phyloP scores from a whole-genome alignment of 352 stramenopile species.

The Aphanomyces stellatus region DNA sequence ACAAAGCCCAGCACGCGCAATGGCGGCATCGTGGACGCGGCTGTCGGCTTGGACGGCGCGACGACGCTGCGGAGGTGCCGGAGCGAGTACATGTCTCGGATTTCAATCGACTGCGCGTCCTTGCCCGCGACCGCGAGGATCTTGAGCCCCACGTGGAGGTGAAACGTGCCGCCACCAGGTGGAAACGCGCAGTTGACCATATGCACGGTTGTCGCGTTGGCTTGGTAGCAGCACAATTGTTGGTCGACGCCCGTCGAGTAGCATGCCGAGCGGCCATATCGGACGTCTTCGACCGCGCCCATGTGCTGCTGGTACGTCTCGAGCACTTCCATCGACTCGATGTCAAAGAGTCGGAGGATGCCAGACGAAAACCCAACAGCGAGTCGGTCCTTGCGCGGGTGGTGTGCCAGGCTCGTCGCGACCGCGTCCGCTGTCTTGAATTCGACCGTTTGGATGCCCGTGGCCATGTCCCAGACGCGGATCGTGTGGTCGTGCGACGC shows the following conservation, averaged over 20 bases:
- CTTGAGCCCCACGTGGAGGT: constrained; percentile 33
- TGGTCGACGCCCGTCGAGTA: constrained; percentile 45
- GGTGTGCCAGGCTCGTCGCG: constrained; percentile 52
- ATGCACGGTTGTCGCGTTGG: constrained; percentile 28
- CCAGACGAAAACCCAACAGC: constrained; percentile 76
- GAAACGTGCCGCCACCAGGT: constrained; percentile 25
- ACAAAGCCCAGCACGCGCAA: background rate
- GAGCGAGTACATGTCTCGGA: constrained; percentile 34
- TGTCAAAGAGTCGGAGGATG: constrained; percentile 76
- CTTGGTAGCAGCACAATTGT: constrained; percentile 63
- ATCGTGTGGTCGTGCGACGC: constrained; percentile 68
- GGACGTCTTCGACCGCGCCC: constrained; percentile 46
- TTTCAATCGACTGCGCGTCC: constrained; percentile 27
- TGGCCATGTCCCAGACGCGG: constrained; percentile 66
- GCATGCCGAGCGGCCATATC: constrained; percentile 36
- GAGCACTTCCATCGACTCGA: constrained; percentile 36
- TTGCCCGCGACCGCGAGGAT: constrained; percentile 29
- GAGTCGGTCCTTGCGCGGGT: constrained; percentile 28
- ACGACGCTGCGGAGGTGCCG: background rate
- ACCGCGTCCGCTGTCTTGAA: constrained; percentile 65
- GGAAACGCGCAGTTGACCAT: constrained; percentile 41
- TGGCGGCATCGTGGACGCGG: no score
- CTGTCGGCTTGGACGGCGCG: background rate
- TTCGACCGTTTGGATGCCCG: constrained; percentile 68
- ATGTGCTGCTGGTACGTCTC: constrained; percentile 83